A percentile compares a stretch with the other conserved stretches of the same genome.
Evolutionary conservation across 176 grass and related monocot genomes (phyloP).

Genomic region (Poa pratensis): DNA sequence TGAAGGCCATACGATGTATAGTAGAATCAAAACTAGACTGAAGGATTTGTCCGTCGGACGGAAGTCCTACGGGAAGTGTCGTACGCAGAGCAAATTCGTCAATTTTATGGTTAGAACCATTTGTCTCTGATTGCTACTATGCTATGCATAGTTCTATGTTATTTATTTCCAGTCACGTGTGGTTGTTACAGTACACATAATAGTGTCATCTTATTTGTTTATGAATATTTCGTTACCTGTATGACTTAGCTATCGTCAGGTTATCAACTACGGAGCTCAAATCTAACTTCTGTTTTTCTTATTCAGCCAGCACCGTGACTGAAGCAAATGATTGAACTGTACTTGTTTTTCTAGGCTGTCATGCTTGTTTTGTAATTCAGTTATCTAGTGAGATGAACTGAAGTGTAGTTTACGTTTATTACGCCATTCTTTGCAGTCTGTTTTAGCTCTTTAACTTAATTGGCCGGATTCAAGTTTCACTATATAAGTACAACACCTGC

Average conservation of each 20-base stretch:
- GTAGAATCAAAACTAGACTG: too few relatives aligned
- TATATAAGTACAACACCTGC: too few relatives aligned
- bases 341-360: background rate
- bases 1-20: too few relatives aligned
- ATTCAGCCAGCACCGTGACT: constrained; percentile 7
- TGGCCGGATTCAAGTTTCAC: constrained; percentile 12
- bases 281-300: constrained; percentile 2
- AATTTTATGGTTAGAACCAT: background rate
- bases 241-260: background rate
- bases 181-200: background rate
- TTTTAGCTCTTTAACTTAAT: constrained; percentile 18
- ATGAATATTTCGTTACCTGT: background rate
- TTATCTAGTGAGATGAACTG: constrained; percentile 13
- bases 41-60: too few relatives aligned
- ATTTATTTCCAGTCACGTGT: constrained; percentile 2
- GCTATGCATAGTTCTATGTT: background rate
- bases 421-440: background rate
- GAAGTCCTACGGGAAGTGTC: too few relatives aligned
- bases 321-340: background rate
- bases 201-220: background rate
- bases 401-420: constrained; percentile 1
- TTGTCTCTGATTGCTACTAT: constrained; percentile 13
- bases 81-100: too few relatives aligned
- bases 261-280: background rate
- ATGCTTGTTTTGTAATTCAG: background rate